Evolutionary conservation across 2,329 filamentous ascomycete species (phyloP).

Genomic region (Ambrosiella beaveri): DNA sequence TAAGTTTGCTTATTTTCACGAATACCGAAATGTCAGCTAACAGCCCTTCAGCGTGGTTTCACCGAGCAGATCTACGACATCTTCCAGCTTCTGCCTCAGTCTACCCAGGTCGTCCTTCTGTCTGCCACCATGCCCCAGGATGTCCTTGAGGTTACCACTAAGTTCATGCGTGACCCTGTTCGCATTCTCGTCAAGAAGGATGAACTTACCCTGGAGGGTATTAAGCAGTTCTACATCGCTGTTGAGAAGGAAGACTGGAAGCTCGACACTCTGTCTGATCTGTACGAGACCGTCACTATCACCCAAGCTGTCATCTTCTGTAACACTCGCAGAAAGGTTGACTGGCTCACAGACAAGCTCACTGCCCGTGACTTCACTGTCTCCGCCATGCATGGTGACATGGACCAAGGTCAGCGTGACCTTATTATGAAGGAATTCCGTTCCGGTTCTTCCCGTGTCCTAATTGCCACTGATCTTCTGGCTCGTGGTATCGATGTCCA

Average conservation of each 20-base stretch:
- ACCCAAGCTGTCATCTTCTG: conserved; percentile 99
- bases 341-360: conserved; percentile 99
- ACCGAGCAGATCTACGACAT: conserved; percentile 99
- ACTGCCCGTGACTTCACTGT: conserved; percentile 97
- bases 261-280: conserved; percentile 92
- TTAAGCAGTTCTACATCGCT: conserved; percentile 99
- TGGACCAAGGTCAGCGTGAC: conserved; percentile 96
- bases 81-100: conserved; percentile 95
- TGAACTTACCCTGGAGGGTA: conserved; percentile 97
- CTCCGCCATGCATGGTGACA: conserved; percentile 99
- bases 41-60: conserved; percentile 61
- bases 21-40: conserved; percentile 19
- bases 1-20: conserved; percentile 25
- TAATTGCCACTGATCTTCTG: conserved; percentile 94
- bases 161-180: conserved; percentile 99
- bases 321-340: conserved; percentile 99
- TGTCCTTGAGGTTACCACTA: conserved; percentile 97
- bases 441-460: conserved; percentile 91
- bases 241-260: conserved; percentile 99
- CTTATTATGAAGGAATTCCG: conserved; percentile 99
- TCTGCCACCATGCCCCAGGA: conserved; percentile 99
- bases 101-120: conserved; percentile 93
- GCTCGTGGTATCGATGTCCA: conserved; percentile 99
- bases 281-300: conserved; percentile 99
- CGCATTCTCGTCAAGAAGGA: conserved; percentile 99